Conservation (phyloP, 2,329 filamentous ascomycete genomes). For the Clathrospora elynae region DNA sequence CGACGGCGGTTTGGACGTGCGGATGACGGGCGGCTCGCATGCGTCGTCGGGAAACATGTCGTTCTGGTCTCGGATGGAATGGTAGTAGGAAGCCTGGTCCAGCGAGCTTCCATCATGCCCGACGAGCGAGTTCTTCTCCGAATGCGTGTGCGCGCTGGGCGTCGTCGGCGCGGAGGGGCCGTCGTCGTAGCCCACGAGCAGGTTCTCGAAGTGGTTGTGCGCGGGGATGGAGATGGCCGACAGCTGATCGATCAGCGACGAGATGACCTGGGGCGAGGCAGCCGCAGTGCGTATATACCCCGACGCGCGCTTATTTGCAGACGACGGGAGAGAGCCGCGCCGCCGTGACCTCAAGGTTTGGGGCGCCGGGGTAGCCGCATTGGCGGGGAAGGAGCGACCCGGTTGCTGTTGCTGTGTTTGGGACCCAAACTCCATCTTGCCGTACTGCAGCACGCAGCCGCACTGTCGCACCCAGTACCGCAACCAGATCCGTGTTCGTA, state of each 20-base stretch:
- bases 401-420: constrained; percentile 10
- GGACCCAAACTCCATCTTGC: constrained; percentile 10
- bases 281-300: constrained; percentile 46
- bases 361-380: constrained; percentile 11
- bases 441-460: constrained; percentile 5
- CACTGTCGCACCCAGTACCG: too few species aligned
- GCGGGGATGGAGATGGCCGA: constrained; percentile 67
- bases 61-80: constrained; percentile 56
- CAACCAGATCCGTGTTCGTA: constrained; percentile 8
- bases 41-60: constrained; percentile 61
- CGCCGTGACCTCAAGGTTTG: constrained; percentile 36
- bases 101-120: constrained; percentile 62
- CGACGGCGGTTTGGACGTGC: constrained; percentile 80
- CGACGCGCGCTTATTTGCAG: constrained; percentile 36
- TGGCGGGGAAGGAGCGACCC: constrained; percentile 6
- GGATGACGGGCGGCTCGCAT: constrained; percentile 71
- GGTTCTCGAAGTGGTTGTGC: constrained; percentile 70
- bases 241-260: constrained; percentile 66
- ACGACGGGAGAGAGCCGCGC: constrained; percentile 36
- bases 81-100: constrained; percentile 71
- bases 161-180: constrained; percentile 36
- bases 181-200: constrained; percentile 39
- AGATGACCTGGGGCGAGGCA: constrained; percentile 71
- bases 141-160: constrained; percentile 33
- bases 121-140: constrained; percentile 25